A percentile compares a stretch with the other conserved stretches of the same genome.
Conservation (phyloP, 495 filamentous ascomycete genomes). For the Stereocaulon alpinum region DNA sequence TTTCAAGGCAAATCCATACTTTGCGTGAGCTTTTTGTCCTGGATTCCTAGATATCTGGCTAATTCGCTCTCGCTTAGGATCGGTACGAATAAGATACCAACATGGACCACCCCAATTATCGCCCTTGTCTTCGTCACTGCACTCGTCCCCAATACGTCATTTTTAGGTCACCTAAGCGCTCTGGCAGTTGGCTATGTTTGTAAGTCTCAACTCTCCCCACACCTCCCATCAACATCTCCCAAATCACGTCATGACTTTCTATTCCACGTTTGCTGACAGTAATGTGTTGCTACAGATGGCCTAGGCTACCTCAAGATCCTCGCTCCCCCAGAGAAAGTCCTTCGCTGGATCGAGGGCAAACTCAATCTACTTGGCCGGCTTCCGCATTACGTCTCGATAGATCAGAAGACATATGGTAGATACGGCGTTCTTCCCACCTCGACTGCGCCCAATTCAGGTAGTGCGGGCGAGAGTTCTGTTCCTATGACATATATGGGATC, state of each 20-base stretch:
- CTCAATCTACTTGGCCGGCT: constrained; percentile 70
- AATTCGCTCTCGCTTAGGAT: constrained; percentile 27
- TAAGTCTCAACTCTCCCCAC: constrained; percentile 33
- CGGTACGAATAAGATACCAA: constrained; percentile 69
- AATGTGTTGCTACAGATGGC: constrained; percentile 46
- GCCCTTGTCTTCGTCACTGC: constrained; percentile 59
- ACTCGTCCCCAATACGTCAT: constrained; percentile 67
- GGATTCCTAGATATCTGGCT: constrained; percentile 23
- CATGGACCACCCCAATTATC: constrained; percentile 79
- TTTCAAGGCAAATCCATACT: constrained; percentile 60
- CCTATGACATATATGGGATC: constrained; percentile 48
- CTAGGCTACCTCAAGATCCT: constrained; percentile 77
- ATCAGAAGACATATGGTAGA: constrained; percentile 93
- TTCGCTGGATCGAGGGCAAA: constrained; percentile 77
- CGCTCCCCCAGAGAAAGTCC: constrained; percentile 67
- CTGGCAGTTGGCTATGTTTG: constrained; percentile 75
- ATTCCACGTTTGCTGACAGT: not conserved
- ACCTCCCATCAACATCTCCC: not conserved
- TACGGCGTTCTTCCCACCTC: constrained; percentile 75
- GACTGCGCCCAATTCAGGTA: constrained; percentile 24
- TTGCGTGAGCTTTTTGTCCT: constrained; percentile 37
- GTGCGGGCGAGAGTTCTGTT: constrained; percentile 34
- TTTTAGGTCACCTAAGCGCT: constrained; percentile 79
- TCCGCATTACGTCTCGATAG: constrained; percentile 82
- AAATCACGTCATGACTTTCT: too few relatives aligned